Evolutionary conservation across 2,329 filamentous ascomycete species (phyloP).

Genomic region (Hypoxylon rubiginosum): DNA sequence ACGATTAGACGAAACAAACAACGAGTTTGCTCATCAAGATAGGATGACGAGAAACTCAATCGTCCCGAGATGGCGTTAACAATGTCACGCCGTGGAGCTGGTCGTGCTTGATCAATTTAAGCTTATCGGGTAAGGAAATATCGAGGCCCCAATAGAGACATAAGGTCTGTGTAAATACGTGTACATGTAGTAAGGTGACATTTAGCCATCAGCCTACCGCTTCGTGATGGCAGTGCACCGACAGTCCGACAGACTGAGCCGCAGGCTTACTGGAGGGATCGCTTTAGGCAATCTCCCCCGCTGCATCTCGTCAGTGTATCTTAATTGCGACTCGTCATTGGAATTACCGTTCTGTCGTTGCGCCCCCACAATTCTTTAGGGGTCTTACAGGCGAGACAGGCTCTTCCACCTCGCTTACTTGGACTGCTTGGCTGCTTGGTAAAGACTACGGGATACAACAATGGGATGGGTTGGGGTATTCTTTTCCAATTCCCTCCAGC

Average conservation of each 20-base stretch:
- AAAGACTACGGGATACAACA: neutral
- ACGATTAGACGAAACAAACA: conserved; percentile 8
- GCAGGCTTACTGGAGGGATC: conserved; percentile 23
- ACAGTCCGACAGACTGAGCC: conserved; percentile 2
- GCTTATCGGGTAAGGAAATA: conserved; percentile 21
- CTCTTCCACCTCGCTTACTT: neutral
- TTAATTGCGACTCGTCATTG: conserved; percentile 43
- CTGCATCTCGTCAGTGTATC: conserved; percentile 24
- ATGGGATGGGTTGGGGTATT: neutral
- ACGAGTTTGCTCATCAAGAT: neutral
- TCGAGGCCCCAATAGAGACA: conserved; percentile 4
- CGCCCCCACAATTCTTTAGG: conserved; percentile 40
- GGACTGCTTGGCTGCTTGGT: too few relatives aligned
- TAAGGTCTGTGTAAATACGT: too few relatives aligned
- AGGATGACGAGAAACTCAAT: neutral
- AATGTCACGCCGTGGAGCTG: conserved; percentile 1
- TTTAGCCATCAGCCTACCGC: neutral
- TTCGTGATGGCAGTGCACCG: neutral
- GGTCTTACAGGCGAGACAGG: conserved; percentile 1
- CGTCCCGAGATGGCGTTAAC: neutral
- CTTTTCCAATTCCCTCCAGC: neutral
- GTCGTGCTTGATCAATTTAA: conserved; percentile 1
- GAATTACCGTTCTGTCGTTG: conserved; percentile 43
- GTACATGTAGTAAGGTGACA: neutral
- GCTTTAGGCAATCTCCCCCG: conserved; percentile 37